Percentiles rank a stretch among this genome's conserved stretches.
Conservation (phyloP, 2,329 filamentous ascomycete species). For the Diaporthe citrichinensis region DNA sequence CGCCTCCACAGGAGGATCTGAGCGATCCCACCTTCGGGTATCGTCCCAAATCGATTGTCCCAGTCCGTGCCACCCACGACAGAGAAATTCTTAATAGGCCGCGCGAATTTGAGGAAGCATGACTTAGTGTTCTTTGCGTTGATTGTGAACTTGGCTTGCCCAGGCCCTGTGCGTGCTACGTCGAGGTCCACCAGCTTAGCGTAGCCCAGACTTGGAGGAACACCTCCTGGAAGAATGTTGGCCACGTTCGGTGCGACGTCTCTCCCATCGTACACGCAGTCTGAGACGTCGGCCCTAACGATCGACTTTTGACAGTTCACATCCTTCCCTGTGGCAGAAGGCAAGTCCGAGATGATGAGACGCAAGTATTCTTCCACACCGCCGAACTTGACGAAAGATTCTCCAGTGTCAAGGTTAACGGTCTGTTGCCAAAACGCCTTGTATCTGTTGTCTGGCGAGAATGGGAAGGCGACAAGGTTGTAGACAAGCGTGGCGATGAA, state of each 20-base stretch:
- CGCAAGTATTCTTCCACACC: conserved; percentile 78
- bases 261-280: conserved; percentile 79
- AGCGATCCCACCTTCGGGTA: conserved; percentile 73
- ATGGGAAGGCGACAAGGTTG: conserved; percentile 90
- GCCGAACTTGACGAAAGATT: conserved; percentile 77
- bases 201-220: conserved; percentile 60
- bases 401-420: conserved; percentile 81
- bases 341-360: conserved; percentile 76
- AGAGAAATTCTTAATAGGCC: conserved; percentile 74
- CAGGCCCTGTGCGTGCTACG: conserved; percentile 56
- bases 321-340: conserved; percentile 76
- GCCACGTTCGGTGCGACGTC: conserved; percentile 74
- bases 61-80: conserved; percentile 72
- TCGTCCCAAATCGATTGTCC: conserved; percentile 75
- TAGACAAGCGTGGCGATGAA: conserved; percentile 85
- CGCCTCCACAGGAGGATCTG: conserved; percentile 87
- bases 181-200: conserved; percentile 77
- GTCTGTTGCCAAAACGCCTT: conserved; percentile 91
- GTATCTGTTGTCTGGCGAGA: conserved; percentile 82
- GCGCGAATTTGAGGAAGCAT: conserved; percentile 81
- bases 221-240: conserved; percentile 56
- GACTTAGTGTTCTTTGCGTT: conserved; percentile 82
- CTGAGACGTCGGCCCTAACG: conserved; percentile 64
- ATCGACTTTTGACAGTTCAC: conserved; percentile 65
- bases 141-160: conserved; percentile 74